Conservation (phyloP, 768 basidiomycete species). For the Naematelia encephala region DNA sequence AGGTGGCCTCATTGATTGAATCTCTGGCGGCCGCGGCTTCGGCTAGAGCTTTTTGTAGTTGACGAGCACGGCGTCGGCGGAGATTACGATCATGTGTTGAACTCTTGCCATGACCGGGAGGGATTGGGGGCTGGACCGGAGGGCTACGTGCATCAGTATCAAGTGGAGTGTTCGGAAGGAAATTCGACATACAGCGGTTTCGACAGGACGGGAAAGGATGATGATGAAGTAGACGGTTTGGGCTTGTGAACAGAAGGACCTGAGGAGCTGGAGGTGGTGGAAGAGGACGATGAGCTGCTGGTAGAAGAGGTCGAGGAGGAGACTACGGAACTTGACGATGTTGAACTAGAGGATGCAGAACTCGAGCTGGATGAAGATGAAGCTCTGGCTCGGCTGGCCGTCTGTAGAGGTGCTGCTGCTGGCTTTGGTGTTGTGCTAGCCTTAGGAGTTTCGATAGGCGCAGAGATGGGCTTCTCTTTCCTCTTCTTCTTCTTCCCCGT, state of each 20-base stretch:
- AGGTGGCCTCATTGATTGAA: neutral
- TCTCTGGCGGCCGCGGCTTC: neutral
- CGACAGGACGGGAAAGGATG: conserved; percentile 10
- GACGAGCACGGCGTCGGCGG: conserved; percentile 15
- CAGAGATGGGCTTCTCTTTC: neutral
- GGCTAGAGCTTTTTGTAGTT: neutral
- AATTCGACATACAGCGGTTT: conserved; percentile 5
- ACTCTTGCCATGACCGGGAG: conserved; percentile 37
- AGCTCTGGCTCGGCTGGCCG: neutral
- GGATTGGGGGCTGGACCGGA: conserved; percentile 4
- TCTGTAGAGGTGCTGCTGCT: neutral
- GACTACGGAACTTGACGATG: conserved; percentile 14
- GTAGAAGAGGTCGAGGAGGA: conserved; percentile 12
- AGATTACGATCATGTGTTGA: conserved; percentile 32
- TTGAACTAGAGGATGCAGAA: conserved; percentile 16
- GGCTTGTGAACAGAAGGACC: neutral
- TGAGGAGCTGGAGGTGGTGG: neutral
- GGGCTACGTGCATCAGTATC: too few species aligned
- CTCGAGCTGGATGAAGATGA: conserved; percentile 15
- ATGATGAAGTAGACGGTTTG: conserved; percentile 5
- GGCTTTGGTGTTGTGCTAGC: conserved; percentile 7
- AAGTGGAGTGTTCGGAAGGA: too few species aligned
- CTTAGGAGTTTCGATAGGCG: neutral
- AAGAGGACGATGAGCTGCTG: neutral
- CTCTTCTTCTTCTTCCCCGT: conserved; percentile 4